phyloP scores from a whole-genome alignment of 1,284 basidiomycete species.

The Mycosarcoma maydis region DNA sequence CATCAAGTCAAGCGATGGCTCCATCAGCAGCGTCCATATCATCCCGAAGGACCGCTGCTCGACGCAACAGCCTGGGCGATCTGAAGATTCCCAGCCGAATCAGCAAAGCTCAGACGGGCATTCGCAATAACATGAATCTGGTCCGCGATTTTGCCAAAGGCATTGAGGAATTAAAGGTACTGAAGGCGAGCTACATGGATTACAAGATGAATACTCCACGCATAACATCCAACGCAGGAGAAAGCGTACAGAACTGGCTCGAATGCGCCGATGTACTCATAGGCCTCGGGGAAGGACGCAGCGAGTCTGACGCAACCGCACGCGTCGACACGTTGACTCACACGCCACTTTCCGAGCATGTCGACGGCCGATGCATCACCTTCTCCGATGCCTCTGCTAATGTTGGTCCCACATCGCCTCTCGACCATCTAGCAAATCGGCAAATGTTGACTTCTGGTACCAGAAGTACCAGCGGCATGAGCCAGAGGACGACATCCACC shows the following conservation, averaged over 20 bases:
- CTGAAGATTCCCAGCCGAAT: conserved; percentile 55
- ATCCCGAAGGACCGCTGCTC: conserved; percentile 5
- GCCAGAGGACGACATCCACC: conserved; percentile 24
- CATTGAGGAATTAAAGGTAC: conserved; percentile 52
- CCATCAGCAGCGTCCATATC: conserved; percentile 1
- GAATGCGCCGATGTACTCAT: conserved; percentile 59
- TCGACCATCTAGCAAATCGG: conserved; percentile 13
- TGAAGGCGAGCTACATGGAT: conserved; percentile 40
- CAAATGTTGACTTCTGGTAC: conserved; percentile 14
- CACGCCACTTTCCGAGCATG: conserved; percentile 21
- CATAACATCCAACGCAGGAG: conserved; percentile 1
- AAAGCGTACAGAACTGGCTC: conserved; percentile 41
- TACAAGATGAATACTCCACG: conserved; percentile 9
- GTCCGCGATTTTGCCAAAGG: conserved; percentile 56
- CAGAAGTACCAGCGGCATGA: conserved; percentile 34
- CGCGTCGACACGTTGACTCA: conserved; percentile 44
- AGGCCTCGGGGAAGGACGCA: conserved; percentile 46
- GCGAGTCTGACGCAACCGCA: conserved; percentile 41
- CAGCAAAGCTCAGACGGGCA: conserved; percentile 51
- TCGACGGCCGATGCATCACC: conserved; percentile 14
- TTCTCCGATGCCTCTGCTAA: conserved; percentile 22
- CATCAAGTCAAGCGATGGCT: background rate
- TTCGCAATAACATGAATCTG: conserved; percentile 48
- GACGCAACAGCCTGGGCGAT: conserved; percentile 54
- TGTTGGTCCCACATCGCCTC: conserved; percentile 11